A percentile compares a stretch with the other conserved stretches of the same genome.
Conservation (phyloP, 2,329 filamentous ascomycete genomes). For the Teratosphaeria pseudoeucalypti region DNA sequence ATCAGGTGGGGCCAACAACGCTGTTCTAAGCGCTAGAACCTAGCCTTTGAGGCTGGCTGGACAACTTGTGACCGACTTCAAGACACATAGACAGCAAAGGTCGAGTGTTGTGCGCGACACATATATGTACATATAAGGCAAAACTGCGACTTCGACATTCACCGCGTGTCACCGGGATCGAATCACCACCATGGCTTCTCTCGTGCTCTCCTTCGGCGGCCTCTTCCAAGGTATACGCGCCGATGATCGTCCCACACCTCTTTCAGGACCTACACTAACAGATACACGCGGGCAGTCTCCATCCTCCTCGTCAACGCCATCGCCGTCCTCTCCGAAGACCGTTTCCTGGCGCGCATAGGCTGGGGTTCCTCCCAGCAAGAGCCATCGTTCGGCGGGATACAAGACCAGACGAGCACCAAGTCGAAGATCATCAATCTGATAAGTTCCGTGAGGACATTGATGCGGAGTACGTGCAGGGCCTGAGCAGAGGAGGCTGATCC, state of each 20-base stretch:
- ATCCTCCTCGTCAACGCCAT: constrained; percentile 89
- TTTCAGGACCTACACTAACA: constrained; percentile 1
- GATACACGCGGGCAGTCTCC: constrained; percentile 25
- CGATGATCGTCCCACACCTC: not conserved
- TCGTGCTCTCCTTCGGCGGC: constrained; percentile 59
- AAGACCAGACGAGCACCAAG: constrained; percentile 68
- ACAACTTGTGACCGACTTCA: not conserved
- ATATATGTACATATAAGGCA: no score
- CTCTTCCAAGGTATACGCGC: constrained; percentile 56
- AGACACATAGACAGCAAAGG: not conserved
- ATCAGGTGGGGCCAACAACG: not conserved
- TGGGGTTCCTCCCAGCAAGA: constrained; percentile 58
- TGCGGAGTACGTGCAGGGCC: constrained; percentile 62
- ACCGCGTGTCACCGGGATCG: no score
- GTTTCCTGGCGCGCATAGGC: constrained; percentile 82
- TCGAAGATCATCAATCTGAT: constrained; percentile 83
- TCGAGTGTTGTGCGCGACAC: not conserved
- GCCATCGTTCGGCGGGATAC: constrained; percentile 63
- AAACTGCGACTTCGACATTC: no score
- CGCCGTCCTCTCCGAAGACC: constrained; percentile 87
- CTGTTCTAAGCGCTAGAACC: not conserved
- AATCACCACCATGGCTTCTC: constrained; percentile 21
- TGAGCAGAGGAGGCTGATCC: not conserved
- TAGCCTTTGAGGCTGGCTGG: not conserved
- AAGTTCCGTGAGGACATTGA: constrained; percentile 78